Base-by-base conservation (phyloP, 352 stramenopile species). In the Pythium oligandrum region DNA sequence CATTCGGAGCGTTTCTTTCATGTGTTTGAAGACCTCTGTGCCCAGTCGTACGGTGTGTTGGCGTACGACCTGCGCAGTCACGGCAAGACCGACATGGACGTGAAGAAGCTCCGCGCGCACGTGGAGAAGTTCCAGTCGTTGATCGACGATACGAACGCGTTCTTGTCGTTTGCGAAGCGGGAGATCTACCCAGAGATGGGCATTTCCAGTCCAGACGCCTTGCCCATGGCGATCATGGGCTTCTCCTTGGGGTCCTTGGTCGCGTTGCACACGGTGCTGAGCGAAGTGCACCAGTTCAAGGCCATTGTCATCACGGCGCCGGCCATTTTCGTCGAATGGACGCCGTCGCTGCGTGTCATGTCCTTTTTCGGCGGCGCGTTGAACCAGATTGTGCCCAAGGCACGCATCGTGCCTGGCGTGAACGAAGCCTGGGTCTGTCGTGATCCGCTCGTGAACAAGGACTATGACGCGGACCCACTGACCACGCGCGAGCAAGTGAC, bases 61-160 rank as follows among this genome's bases (percentile, higher is more conserved):
- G 48, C 59, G 6, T 66, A 66, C 59, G 59, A 66, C 30, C 17
- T 66, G 48, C 48, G 53, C 0, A 56, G 44, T 33, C 59, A 66
- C 40, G 59, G 59, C 30, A 44, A 58, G 38, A 58, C 40, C 48
- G 35, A 54, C 37, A 62, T 43, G 42, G 59, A 66, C 9, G 49
- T 58, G 1, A 11, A 48, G 4, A 35, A 34, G 6, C 10, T 62
- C 1, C 35, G 49, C 12, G 59, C 32, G 17, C 59, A 66, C 46
- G 33, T 62, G 17, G 48, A 62, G 3, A 10, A 32, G 2, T 66
- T 66, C 49, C 44, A 53, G 48, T 34, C 30, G 31, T 38, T 57
- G 2, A 48, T 66, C 37, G 37, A 56, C 35, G 58, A 65, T 33
- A 65, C 58, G 11, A 57, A 65, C 48, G 58, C 32, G n/a, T 60